phyloP scores from a whole-genome alignment of 805 yeast genomes.

The Middelhovenomyces tepae region DNA sequence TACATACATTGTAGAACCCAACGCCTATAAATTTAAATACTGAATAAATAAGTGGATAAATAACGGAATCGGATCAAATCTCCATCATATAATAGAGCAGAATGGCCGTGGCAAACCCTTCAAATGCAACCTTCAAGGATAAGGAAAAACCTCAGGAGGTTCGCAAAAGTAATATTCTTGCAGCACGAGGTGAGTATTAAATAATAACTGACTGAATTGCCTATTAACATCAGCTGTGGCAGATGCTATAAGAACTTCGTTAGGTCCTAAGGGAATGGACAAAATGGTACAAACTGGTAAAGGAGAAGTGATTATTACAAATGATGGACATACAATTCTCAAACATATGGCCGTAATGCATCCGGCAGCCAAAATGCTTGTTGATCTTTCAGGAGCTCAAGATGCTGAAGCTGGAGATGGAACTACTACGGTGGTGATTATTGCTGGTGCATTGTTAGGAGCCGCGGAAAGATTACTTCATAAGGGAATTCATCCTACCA shows the following conservation, averaged over 20 bases:
- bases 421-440: slow-evolving; percentile 92
- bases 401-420: slow-evolving; percentile 99
- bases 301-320: slow-evolving; percentile 90
- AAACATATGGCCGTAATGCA: slow-evolving; percentile 97
- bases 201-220: neutral
- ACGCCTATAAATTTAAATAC: too few relatives aligned
- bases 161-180: slow-evolving; percentile 76
- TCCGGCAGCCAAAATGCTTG: slow-evolving; percentile 98
- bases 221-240: slow-evolving; percentile 53
- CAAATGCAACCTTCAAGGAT: slow-evolving; percentile 84
- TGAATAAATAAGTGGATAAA: too few relatives aligned
- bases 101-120: slow-evolving; percentile 41
- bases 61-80: too few relatives aligned
- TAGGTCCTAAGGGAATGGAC: slow-evolving; percentile 99
- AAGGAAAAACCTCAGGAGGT: slow-evolving; percentile 95
- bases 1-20: too few relatives aligned
- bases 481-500: slow-evolving; percentile 89
- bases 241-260: slow-evolving; percentile 87
- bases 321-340: slow-evolving; percentile 96
- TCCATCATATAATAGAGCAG: too few relatives aligned
- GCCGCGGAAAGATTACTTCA: slow-evolving; percentile 88
- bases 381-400: slow-evolving; percentile 94
- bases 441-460: slow-evolving; percentile 87
- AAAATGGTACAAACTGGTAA: slow-evolving; percentile 88
- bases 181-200: slow-evolving; percentile 50